phyloP scores from a whole-genome alignment of 176 grass and related monocot genomes.

The Melocanna baccifera region DNA sequence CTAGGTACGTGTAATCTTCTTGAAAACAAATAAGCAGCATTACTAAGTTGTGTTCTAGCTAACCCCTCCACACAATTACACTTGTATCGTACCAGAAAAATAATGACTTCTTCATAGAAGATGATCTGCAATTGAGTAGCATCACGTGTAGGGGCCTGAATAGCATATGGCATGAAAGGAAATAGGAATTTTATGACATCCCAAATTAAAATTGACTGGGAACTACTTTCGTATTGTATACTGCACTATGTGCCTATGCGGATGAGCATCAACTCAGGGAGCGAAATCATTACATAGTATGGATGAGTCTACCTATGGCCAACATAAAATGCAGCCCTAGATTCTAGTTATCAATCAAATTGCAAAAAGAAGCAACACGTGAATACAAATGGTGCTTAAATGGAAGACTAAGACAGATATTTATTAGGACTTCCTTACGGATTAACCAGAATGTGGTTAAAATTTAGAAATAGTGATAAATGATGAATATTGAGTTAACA shows the following conservation, averaged over 20 bases:
- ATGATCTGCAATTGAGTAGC: constrained; percentile 29
- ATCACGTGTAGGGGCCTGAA: constrained; percentile 30
- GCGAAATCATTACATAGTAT: constrained; percentile 35
- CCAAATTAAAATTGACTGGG: not conserved
- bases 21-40: constrained; percentile 8
- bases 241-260: constrained; percentile 10
- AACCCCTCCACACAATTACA: constrained; percentile 9
- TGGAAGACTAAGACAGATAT: constrained; percentile 24
- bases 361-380: constrained; percentile 29
- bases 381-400: constrained; percentile 21
- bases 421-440: constrained; percentile 1
- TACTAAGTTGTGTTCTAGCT: not conserved
- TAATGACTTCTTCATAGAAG: not conserved
- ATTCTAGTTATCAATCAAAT: constrained; percentile 30
- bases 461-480: not conserved
- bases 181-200: constrained; percentile 16
- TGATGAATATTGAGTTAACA: not conserved
- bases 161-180: constrained; percentile 33
- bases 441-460: constrained; percentile 2
- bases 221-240: not conserved
- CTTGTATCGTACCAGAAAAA: not conserved
- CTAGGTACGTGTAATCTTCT: constrained; percentile 2
- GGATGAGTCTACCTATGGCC: constrained; percentile 10
- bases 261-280: constrained; percentile 20
- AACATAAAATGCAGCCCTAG: constrained; percentile 39